Base-by-base conservation (phyloP, 2,329 filamentous ascomycete species). In the Monosporascus cannonballus region DNA sequence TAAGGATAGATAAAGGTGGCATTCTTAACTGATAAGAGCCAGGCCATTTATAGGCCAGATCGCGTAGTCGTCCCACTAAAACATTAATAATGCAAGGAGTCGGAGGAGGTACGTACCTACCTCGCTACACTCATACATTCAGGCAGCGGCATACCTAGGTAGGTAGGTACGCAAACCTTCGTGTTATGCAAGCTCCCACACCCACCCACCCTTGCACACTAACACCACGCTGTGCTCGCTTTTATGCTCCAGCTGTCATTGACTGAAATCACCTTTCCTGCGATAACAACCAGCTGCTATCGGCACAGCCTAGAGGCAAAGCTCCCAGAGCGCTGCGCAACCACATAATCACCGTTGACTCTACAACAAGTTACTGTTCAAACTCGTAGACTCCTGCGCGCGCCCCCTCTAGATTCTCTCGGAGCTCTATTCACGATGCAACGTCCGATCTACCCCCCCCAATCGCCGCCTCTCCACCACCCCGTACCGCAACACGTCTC, bases 401-500 rank as follows among this genome's bases (percentile, higher is more conserved):
- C 30, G 11, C 11, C 4, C 4, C 30, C 30, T 34, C 30, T 5
- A 34, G 30, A 34, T 34, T 34, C 30, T 18, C 22, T 24, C 22
- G 8, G 18, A 18, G 39, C 39, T 3, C 20, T 42, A 42, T 18
- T 25, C 70, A 80, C 68, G 56, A 96, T 96, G 93, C 93, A 96
- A 75, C 88, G 91, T 70, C 80, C 86, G 68, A 79, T 84, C 51
- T 96, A 94, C 75, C 84, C 84, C 71, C 89, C 84, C 71, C 89
- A 92, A 67, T 96, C 91, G 68, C 93, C 92, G 69, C 92, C 93
- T 60, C 85, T 97, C 63, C 94, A 97, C 73, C 94, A 97, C 70
- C 94, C 94, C 54, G 91, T 97, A 54, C 94, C 94, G 57, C 94
- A 99, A 73, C 94, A 99, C 79, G 93, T 97, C 65, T 97, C 94